phyloP scores from a whole-genome alignment of 352 stramenopile genomes.

The Nothophytophthora sp. region DNA sequence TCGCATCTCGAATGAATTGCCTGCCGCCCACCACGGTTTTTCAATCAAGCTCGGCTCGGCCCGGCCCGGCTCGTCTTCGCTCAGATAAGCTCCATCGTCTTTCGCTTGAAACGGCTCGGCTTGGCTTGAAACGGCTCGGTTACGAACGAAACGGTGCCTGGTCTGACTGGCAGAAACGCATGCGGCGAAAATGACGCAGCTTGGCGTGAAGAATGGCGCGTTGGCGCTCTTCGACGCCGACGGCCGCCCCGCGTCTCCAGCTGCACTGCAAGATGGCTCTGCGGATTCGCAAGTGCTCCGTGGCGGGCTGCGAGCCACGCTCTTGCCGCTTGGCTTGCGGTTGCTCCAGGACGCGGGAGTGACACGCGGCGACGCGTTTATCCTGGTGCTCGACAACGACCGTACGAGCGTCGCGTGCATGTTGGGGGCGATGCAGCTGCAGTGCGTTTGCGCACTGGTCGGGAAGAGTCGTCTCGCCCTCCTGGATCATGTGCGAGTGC shows the following conservation, averaged over 20 bases:
- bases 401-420: constrained; percentile 73
- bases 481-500: constrained; percentile 44
- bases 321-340: constrained; percentile 51
- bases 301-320: constrained; percentile 38
- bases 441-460: constrained; percentile 59
- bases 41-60: neutral
- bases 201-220: constrained; percentile 68
- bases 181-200: constrained; percentile 23
- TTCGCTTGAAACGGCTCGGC: neutral
- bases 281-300: constrained; percentile 33
- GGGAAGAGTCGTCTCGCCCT: constrained; percentile 45
- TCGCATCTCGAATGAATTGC: constrained; percentile 5
- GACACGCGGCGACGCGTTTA: constrained; percentile 41
- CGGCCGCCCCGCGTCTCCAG: constrained; percentile 5
- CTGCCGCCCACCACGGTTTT: neutral
- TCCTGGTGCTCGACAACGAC: constrained; percentile 78
- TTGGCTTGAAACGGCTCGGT: neutral
- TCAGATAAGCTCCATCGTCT: neutral
- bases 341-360: constrained; percentile 43
- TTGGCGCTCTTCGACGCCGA: constrained; percentile 49
- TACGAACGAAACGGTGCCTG: neutral
- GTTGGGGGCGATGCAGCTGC: constrained; percentile 64
- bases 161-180: constrained; percentile 11
- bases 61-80: constrained; percentile 8
- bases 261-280: constrained; percentile 9